Evolutionary conservation across 78 protist species (phyloP).

Genomic region (Cyanophora paradoxa): DNA sequence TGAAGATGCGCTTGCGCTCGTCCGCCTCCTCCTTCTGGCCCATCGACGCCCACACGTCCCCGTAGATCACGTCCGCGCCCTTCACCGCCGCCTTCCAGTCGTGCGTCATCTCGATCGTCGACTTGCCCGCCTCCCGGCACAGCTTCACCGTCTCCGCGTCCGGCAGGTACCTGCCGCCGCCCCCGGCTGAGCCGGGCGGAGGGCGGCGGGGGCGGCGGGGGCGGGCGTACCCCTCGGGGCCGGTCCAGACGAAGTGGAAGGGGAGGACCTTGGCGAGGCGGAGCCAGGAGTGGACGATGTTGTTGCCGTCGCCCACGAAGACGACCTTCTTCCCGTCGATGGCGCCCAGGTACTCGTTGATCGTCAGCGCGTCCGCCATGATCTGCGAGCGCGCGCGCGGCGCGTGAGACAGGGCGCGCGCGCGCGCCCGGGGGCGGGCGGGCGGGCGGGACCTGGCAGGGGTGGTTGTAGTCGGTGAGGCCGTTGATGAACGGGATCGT

Average conservation of each 20-base stretch:
- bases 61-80: conserved; percentile 7
- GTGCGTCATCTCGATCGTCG: not conserved
- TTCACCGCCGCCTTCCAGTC: not conserved
- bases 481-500: conserved; percentile 12
- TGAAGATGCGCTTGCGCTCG: not conserved
- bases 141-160: not conserved
- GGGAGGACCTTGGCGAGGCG: not conserved
- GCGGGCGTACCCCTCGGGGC: too few relatives aligned
- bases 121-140: not conserved
- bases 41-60: conserved; percentile 20
- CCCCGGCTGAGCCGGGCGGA: too few relatives aligned
- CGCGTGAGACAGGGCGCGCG: too few relatives aligned
- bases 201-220: too few relatives aligned
- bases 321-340: not conserved
- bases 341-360: not conserved
- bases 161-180: too few relatives aligned
- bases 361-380: conserved; percentile 12
- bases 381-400: too few relatives aligned
- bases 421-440: too few relatives aligned
- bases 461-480: conserved; percentile 11
- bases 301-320: conserved; percentile 15
- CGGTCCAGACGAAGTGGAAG: not conserved
- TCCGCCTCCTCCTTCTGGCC: conserved; percentile 7
- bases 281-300: conserved; percentile 19
- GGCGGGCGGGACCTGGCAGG: too few relatives aligned